Conservation (phyloP, 129 eudicot genomes). For the Smallanthus sonchifolius region DNA sequence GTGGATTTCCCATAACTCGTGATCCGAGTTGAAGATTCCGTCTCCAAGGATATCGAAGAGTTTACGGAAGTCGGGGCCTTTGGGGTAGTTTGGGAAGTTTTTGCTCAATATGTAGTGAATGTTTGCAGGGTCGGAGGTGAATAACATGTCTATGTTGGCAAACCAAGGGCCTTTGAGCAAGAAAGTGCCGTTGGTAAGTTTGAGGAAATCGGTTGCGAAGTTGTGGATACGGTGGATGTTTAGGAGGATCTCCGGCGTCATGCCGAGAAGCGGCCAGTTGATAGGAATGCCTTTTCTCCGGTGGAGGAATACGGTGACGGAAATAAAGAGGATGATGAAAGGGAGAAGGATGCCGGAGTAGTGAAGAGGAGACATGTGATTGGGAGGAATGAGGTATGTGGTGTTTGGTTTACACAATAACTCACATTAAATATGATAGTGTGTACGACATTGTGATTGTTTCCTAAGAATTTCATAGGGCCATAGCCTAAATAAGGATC, state of each 20-base stretch:
- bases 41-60: slow-evolving; percentile 11
- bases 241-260: background rate
- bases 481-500: too few species aligned
- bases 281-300: background rate
- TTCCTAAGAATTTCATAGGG: too few species aligned
- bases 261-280: background rate
- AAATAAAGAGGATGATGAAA: background rate
- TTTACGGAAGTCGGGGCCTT: too few species aligned
- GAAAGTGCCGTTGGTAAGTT: slow-evolving; percentile 4
- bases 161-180: slow-evolving; percentile 14
- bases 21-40: slow-evolving; percentile 12
- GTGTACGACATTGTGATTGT: background rate
- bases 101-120: too few species aligned
- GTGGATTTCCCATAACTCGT: slow-evolving; percentile 18
- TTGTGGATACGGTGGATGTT: slow-evolving; percentile 2
- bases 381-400: background rate
- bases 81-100: too few species aligned
- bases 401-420: background rate
- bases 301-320: background rate
- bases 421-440: background rate
- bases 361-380: background rate
- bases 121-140: too few species aligned
- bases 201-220: slow-evolving; percentile 5
- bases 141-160: too few species aligned
- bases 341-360: background rate